These are phyloP conservation scores for Russula griseocarnosa DNA, from an alignment of 768 basidiomycete genomes.

Conservation along the genomic window DNA sequence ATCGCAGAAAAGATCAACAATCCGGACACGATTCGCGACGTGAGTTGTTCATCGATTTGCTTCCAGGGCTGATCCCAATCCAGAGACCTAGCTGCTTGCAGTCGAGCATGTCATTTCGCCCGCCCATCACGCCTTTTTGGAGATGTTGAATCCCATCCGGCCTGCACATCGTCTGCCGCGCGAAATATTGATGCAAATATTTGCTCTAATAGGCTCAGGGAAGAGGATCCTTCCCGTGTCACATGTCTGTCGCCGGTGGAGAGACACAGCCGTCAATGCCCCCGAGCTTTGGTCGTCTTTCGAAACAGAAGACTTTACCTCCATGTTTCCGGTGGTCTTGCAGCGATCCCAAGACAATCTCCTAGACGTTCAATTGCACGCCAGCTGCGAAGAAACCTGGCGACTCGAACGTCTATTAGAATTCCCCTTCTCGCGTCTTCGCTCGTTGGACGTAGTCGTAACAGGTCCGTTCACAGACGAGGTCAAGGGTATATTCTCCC, in stretches of 20 bases:
- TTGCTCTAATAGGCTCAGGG: conserved; percentile 17
- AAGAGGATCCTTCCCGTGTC: conserved; percentile 18
- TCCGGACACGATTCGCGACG: conserved; percentile 16
- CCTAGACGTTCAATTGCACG: conserved; percentile 8
- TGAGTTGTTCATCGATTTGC: conserved; percentile 7
- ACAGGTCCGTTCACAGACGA: conserved; percentile 20
- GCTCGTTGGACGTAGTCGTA: conserved; percentile 10
- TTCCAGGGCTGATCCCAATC: conserved; percentile 1
- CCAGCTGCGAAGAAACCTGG: conserved; percentile 19
- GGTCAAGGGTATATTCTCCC: conserved; percentile 26
- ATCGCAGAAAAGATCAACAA: conserved; percentile 11
- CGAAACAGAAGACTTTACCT: conserved; percentile 17
- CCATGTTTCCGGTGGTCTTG: conserved; percentile 13
- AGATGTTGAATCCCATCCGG: conserved; percentile 20
- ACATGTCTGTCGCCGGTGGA: conserved; percentile 22
- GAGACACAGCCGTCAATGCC: conserved; percentile 15
- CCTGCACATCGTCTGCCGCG: conserved; percentile 19
- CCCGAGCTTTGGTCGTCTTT: conserved; percentile 22
- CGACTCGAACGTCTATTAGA: conserved; percentile 12
- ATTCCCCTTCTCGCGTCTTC: conserved; percentile 12
- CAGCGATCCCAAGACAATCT: conserved; percentile 10
- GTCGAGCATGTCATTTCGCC: conserved; percentile 16
- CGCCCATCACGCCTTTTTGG: conserved; percentile 17
- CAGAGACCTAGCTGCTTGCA: conserved; percentile 4
- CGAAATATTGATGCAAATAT: conserved; percentile 22